Evolutionary conservation across 148 eudicot genomes (phyloP), one percentile per base, ranked within the genome.

Genomic region (Cornus controversa): DNA sequence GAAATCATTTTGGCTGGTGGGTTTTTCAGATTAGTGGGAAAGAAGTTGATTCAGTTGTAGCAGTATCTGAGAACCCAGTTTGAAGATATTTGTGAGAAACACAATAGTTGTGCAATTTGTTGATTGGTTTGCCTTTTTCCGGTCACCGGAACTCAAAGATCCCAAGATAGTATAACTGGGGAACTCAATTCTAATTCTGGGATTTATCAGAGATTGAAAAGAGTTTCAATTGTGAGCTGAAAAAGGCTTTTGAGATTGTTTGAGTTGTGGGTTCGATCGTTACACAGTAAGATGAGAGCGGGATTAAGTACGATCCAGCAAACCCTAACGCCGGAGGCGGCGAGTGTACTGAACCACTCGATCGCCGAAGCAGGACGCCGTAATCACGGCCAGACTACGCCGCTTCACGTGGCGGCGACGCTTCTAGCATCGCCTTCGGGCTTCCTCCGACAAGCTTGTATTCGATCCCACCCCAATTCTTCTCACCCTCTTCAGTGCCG

Each of bases 401-500:
- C 88, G 1, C 80, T 89, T 7, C 91, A 89, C 23, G 91, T 89
- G 37, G 89, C 89, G 4, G 86, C 91, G 8, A 84, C 91, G 3
- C 81, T 86, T 0, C 60, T 89, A 4, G 68, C 83, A 0, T 80
- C 89, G 5, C 89, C 89, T 0, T 70, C 86, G 0, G 89, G 91
- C 27, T 83, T 73, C 8, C 81, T 89, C 67, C 80, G 88, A 2
- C 89, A 86, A 65, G 91, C 89, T 0, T 89, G 89, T 34, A 84
- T 86, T 28, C 82, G 86, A 0, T 89, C 91, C 0, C 91, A 89
- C 78, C 89, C 91, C 0, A 89, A 85, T 29, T 89, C 91, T 0
- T 88, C 97, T 1, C 97, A 92, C 66, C 97, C 94, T 4, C 84
- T 92, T 0, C 97, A 92, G 84, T 92, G 90, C 66, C 75, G 93